Evolutionary conservation across 371 early-diverging fungal genomes (phyloP), one percentile per base, ranked within the genome.

Genomic region (Syncephalastrum racemosum): DNA sequence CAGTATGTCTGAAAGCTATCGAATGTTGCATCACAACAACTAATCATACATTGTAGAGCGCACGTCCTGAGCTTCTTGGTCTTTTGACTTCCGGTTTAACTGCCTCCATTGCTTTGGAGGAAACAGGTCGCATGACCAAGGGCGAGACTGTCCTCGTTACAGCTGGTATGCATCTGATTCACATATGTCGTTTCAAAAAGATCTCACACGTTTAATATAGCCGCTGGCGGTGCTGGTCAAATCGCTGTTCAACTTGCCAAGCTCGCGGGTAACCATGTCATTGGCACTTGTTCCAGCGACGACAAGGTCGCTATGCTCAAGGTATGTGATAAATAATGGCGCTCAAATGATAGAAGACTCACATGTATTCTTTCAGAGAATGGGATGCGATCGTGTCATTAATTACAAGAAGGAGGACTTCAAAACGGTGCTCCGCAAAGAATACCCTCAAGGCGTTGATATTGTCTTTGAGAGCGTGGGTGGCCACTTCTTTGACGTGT

Each of bases 391-490:
- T 24, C 56, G 75, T 22, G 75, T 73, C 2, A 71, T 81, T 59
- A 75, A 79, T 47, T 81, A 81, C 56, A 77, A 77, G 47, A 74
- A 70, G 45, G 77, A 79, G 51, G 70, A 79, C 40, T 59, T 84
- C 51, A 66, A 65, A n/a, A 48, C 60, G 15, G 84, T 83, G 2
- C 59, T 86, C 59, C 68, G 67, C 56, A 75, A 71, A 23, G 82
- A 83, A 70, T 83, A 80, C 53, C 79, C 79, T 31, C 58, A 57
- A 22, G 84, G 84, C 23, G 68, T 86, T 15, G 82, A 86, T 59
- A 75, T 84, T 54, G 69, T 84, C 0, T 84, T 78, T 67, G 86
- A 86, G 40, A 53, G 43, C 41, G 53, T 39, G 3, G 53, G 59
- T 4, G 22, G 56, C 49, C 42, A 76, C 25, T 81, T 79, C 67